Evolutionary conservation across 441 rosid species (phyloP), one percentile per base, ranked within the genome.

Genomic region (Kokia cookei): DNA sequence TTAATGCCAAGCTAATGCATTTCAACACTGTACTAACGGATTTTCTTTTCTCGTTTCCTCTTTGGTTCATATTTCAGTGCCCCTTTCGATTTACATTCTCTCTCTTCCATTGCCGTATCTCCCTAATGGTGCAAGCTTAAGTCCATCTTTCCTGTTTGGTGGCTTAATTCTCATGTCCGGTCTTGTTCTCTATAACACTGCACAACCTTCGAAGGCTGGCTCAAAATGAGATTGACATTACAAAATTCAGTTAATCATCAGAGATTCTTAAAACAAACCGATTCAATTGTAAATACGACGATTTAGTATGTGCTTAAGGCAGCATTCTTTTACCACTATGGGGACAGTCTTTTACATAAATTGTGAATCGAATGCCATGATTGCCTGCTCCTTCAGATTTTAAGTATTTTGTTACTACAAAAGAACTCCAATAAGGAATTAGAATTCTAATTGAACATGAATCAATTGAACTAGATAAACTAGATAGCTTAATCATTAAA

Each of bases 101-200:
- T 91, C 97, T 17, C 90, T 83, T 75, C 97, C 91, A 29, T 82
- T 92, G 84, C 97, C 97, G 14, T 94, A 88, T 85, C 90, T 91
- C 27, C 96, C 89, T 0, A 88, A 84, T 54, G 92, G 91, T 61
- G 66, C 90, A 75, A 85, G 91, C 83, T 85, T 92, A 84, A 90
- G 97, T 82, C 88, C 92, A 37, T 81, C 81, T 64, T 91, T 92
- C 78, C 71, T 87, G 78, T 53, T 83, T 0, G 94, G 95, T 17
- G 78, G 81, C 57, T 22, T 71, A 27, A 74, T 92, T 83, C 90
- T 92, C 32, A 80, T 92, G 47, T 71, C 77, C 53, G 96, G 96
- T 81, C 96, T 92, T 71, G 78, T 83, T 72, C 76, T 90, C 19
- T 90, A 86, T 84, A 92, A 87, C 87, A 67, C 80, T n/a, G 82